These are phyloP conservation scores for Drechslerella coelobrocha DNA, from an alignment of 2,329 filamentous ascomycete species.

Conservation along the genomic window DNA sequence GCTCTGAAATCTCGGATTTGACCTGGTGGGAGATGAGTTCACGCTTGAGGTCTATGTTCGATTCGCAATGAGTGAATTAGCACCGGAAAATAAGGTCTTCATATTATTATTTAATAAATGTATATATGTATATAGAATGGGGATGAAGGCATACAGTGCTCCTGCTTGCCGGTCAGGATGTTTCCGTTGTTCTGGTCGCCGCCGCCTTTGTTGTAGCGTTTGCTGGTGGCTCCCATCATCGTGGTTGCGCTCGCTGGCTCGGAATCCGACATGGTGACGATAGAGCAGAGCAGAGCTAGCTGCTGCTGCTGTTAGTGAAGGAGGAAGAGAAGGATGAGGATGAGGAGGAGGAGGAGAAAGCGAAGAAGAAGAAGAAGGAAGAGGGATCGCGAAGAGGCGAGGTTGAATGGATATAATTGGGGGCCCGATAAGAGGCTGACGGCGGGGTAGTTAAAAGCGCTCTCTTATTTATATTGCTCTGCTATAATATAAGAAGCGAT, in stretches of 20 bases:
- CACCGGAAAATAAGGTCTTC: neutral
- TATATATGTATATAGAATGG: neutral
- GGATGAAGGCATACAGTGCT: slow-evolving; percentile 76
- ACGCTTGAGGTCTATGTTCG: slow-evolving; percentile 83
- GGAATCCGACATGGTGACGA: neutral
- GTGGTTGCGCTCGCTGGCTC: slow-evolving; percentile 1
- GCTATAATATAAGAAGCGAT: too few species aligned
- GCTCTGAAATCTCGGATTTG: slow-evolving; percentile 84
- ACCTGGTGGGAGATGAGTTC: slow-evolving; percentile 92
- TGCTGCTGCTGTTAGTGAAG: neutral
- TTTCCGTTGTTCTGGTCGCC: slow-evolving; percentile 58
- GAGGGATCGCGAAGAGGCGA: too few species aligned
- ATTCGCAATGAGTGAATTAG: neutral
- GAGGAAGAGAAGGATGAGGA: neutral
- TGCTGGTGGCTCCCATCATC: slow-evolving; percentile 30
- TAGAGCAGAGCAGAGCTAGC: neutral
- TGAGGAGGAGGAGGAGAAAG: neutral
- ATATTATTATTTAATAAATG: neutral
- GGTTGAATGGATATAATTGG: too few species aligned
- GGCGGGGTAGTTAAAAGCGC: too few species aligned
- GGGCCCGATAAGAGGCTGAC: too few species aligned
- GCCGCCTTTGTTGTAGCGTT: slow-evolving; percentile 44
- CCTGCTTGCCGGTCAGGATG: slow-evolving; percentile 90
- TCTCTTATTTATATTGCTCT: too few species aligned
- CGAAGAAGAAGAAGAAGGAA: neutral